Evolutionary conservation across 2,329 filamentous ascomycete species (phyloP).

Genomic region (Cladosporium phlei): DNA sequence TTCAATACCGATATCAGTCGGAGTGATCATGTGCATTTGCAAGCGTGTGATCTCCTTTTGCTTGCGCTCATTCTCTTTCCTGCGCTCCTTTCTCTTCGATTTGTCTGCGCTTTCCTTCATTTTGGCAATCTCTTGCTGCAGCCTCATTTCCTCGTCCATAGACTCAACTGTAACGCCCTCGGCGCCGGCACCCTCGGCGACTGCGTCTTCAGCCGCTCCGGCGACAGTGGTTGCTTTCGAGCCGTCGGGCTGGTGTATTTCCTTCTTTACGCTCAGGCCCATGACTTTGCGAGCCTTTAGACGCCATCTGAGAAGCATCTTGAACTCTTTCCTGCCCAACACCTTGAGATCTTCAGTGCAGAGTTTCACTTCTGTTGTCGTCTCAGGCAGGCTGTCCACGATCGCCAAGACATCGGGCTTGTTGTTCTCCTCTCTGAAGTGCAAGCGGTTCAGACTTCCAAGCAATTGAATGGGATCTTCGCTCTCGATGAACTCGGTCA

Average conservation of each 20-base stretch:
- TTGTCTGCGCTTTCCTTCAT: conserved; percentile 73
- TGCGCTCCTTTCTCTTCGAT: conserved; percentile 75
- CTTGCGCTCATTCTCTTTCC: conserved; percentile 88
- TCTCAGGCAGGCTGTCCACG: conserved; percentile 78
- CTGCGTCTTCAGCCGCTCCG: conserved; percentile 36
- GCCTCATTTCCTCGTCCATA: conserved; percentile 91
- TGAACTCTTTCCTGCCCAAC: conserved; percentile 90
- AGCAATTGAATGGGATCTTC: conserved; percentile 89
- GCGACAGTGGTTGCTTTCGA: conserved; percentile 22
- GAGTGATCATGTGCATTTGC: conserved; percentile 95
- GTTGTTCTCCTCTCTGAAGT: conserved; percentile 71
- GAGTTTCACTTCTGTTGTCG: conserved; percentile 71
- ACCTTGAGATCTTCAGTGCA: conserved; percentile 84
- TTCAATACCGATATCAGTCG: conserved; percentile 88
- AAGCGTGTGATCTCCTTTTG: conserved; percentile 91
- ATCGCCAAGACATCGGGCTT: conserved; percentile 80
- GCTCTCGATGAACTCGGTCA: conserved; percentile 91
- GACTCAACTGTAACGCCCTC: conserved; percentile 69
- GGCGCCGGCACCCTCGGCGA: conserved; percentile 39
- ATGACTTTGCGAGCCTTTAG: conserved; percentile 86
- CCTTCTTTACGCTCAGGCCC: conserved; percentile 74
- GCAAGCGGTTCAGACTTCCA: conserved; percentile 76
- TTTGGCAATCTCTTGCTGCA: conserved; percentile 80
- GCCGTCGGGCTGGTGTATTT: conserved; percentile 36
- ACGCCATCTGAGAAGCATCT: conserved; percentile 82